Evolutionary conservation across 1,284 basidiomycete species (phyloP).

Genomic region (Irpex sp.): DNA sequence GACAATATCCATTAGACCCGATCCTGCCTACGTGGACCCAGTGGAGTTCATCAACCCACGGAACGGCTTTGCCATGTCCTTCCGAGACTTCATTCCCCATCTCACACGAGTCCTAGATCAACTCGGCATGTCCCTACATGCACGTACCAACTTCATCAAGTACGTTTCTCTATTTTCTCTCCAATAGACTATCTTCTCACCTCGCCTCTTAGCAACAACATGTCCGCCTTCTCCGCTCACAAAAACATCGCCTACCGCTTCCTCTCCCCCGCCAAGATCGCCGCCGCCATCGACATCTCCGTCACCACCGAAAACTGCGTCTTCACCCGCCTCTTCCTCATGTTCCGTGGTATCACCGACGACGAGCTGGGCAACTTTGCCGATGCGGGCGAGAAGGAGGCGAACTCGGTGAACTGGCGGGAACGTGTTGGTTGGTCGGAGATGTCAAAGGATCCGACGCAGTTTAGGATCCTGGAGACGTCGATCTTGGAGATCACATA

Average conservation of each 20-base stretch:
- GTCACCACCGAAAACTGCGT: conserved; percentile 74
- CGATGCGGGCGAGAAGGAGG: conserved; percentile 81
- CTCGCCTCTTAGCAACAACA: conserved; percentile 54
- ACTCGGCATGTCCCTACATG: conserved; percentile 74
- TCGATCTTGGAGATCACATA: conserved; percentile 64
- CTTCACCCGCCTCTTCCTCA: conserved; percentile 80
- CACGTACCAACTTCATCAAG: conserved; percentile 77
- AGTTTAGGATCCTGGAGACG: conserved; percentile 75
- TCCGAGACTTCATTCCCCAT: conserved; percentile 73
- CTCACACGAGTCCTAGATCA: conserved; percentile 73
- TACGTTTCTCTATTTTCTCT: conserved; percentile 37
- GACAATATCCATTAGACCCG: conserved; percentile 47
- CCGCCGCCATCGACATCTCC: conserved; percentile 78
- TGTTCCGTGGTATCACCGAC: conserved; percentile 77
- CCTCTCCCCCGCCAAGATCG: conserved; percentile 69
- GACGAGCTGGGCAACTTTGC: conserved; percentile 71
- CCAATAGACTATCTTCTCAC: background rate
- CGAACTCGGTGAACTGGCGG: conserved; percentile 73
- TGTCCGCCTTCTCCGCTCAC: conserved; percentile 65
- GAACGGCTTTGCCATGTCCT: conserved; percentile 79
- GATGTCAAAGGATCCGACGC: conserved; percentile 62
- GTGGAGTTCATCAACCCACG: conserved; percentile 70
- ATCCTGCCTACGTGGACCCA: conserved; percentile 68
- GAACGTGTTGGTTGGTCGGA: conserved; percentile 76
- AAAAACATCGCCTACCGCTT: conserved; percentile 86